These are phyloP conservation scores for Trichomonas gallinae DNA, from an alignment of 208 protist species.

Conservation along the genomic window DNA sequence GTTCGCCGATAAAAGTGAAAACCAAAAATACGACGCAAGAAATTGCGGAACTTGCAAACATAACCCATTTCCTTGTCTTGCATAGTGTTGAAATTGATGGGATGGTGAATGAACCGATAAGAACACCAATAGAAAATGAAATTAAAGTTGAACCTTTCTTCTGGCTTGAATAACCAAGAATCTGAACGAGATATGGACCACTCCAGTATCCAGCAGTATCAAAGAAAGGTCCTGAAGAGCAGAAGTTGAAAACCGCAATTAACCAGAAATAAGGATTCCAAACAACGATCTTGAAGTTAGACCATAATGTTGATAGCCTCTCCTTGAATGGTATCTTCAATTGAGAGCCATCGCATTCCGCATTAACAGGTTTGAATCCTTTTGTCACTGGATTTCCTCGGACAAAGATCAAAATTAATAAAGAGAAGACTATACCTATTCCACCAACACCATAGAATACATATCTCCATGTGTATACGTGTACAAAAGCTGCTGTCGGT, in stretches of 20 bases:
- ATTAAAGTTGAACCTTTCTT: background rate
- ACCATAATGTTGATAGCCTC: background rate
- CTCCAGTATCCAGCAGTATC: background rate
- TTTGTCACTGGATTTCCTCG: background rate
- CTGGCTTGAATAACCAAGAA: background rate
- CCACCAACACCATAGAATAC: background rate
- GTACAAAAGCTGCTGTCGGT: background rate
- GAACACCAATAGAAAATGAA: background rate
- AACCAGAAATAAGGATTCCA: background rate
- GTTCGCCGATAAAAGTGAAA: too few species aligned
- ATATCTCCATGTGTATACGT: background rate
- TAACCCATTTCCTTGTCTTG: background rate
- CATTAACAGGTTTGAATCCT: background rate
- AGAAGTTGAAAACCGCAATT: background rate
- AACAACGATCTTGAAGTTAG: background rate
- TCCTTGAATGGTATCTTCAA: background rate
- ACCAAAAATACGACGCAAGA: too few species aligned
- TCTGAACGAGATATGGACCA: background rate
- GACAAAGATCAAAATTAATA: background rate
- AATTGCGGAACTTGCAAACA: background rate
- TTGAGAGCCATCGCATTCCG: background rate
- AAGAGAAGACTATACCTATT: background rate
- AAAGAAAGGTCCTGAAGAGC: background rate
- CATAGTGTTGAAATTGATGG: background rate
- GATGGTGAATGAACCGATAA: background rate